Conservation (phyloP, 2,329 filamentous ascomycete species). For the Pleoardoris graminearum region DNA sequence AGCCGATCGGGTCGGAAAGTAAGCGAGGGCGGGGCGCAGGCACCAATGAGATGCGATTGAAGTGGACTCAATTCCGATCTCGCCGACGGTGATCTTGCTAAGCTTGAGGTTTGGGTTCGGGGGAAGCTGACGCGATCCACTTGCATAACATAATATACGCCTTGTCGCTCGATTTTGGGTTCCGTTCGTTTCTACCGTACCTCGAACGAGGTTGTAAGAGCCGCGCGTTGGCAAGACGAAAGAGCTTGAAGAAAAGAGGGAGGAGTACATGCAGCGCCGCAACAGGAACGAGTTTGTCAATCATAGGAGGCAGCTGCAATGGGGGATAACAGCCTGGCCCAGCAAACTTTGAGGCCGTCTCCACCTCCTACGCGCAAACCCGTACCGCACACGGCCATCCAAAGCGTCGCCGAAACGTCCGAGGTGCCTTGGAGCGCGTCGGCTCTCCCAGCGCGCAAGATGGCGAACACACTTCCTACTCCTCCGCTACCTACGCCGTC, state of each 20-base stretch:
- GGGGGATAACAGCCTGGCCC: conserved; percentile 22
- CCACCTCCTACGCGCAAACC: conserved; percentile 2
- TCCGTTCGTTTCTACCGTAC: neutral
- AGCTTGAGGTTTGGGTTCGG: neutral
- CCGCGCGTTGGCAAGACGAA: neutral
- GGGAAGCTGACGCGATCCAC: neutral
- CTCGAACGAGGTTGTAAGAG: too few relatives aligned
- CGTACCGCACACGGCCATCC: conserved; percentile 2
- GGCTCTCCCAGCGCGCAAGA: conserved; percentile 9
- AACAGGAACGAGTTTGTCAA: conserved; percentile 30
- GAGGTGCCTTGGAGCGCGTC: conserved; percentile 1
- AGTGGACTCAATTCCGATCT: conserved; percentile 4
- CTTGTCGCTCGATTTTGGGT: neutral
- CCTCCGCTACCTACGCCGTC: conserved; percentile 6
- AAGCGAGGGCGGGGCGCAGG: neutral
- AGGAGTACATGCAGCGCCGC: conserved; percentile 37
- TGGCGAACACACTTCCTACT: neutral
- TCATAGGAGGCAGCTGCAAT: conserved; percentile 37
- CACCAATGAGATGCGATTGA: neutral
- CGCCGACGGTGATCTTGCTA: conserved; percentile 3
- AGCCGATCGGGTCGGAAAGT: neutral
- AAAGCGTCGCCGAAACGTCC: conserved; percentile 6
- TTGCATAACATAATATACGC: too few relatives aligned
- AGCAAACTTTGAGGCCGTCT: conserved; percentile 9
- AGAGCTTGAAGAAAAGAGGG: neutral